A percentile compares a stretch with the other conserved stretches of the same genome.
These are phyloP conservation scores for Xylaria sp. DNA, from an alignment of 2,329 filamentous ascomycete genomes.

Conservation along the genomic window DNA sequence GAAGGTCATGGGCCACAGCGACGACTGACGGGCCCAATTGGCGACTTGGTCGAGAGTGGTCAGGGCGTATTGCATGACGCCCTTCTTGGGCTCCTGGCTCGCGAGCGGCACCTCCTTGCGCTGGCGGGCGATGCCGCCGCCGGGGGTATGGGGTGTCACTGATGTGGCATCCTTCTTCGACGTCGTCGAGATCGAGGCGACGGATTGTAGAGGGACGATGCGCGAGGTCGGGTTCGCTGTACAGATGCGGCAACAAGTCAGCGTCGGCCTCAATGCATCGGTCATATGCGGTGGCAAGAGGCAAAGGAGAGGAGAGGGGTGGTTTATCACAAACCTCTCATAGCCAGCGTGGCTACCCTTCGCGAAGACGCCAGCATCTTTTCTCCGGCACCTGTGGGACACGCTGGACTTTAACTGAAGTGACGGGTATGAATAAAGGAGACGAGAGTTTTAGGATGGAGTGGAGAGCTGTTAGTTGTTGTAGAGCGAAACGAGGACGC, in stretches of 20 bases:
- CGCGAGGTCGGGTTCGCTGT: constrained; percentile 75
- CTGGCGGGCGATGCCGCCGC: constrained; percentile 65
- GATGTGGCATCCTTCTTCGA: constrained; percentile 71
- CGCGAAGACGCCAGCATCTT: constrained; percentile 56
- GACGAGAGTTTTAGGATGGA: constrained; percentile 18
- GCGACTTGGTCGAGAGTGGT: constrained; percentile 81
- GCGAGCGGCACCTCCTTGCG: constrained; percentile 79
- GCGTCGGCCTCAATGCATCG: constrained; percentile 36
- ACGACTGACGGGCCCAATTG: constrained; percentile 87
- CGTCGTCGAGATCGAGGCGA: constrained; percentile 73
- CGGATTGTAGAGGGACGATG: constrained; percentile 71
- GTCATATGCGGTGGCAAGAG: background rate
- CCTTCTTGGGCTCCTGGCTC: constrained; percentile 83
- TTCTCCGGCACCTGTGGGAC: constrained; percentile 17
- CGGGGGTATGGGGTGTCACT: constrained; percentile 64
- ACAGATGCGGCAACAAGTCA: constrained; percentile 39
- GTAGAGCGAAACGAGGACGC: constrained; percentile 20
- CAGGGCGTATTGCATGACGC: constrained; percentile 86
- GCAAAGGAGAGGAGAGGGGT: background rate
- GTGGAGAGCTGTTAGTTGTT: constrained; percentile 32
- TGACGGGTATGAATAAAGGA: background rate
- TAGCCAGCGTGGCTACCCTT: constrained; percentile 55
- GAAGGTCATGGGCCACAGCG: constrained; percentile 90
- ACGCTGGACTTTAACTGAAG: constrained; percentile 2
- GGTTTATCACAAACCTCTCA: constrained; percentile 52